Evolutionary conservation across 2,329 filamentous ascomycete genomes (phyloP).

Genomic region (Aspergillus sclerotialis): DNA sequence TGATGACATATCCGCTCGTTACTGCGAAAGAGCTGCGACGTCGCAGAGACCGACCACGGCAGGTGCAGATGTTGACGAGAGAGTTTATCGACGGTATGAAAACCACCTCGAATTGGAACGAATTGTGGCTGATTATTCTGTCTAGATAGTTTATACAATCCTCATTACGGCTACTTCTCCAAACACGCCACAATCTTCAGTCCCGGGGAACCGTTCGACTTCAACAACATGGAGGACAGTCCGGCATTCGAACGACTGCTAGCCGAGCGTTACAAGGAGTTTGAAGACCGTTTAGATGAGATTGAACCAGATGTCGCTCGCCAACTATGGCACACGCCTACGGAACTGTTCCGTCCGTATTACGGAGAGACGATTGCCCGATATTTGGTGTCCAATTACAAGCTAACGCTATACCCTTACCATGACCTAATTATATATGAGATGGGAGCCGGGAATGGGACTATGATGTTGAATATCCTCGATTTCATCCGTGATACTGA

Average conservation of each 20-base stretch:
- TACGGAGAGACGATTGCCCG: slow-evolving; percentile 97
- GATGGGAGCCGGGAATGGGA: slow-evolving; percentile 95
- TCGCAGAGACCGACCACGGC: slow-evolving; percentile 67
- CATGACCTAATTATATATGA: slow-evolving; percentile 97
- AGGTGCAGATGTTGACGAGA: slow-evolving; percentile 93
- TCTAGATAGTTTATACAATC: slow-evolving; percentile 87
- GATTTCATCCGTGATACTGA: slow-evolving; percentile 90
- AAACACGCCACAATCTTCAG: slow-evolving; percentile 96
- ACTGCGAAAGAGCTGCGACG: slow-evolving; percentile 71
- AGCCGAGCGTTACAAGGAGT: slow-evolving; percentile 73
- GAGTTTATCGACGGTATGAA: slow-evolving; percentile 87
- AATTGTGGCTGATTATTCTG: slow-evolving; percentile 4
- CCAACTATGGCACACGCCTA: slow-evolving; percentile 97
- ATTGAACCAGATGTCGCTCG: slow-evolving; percentile 65
- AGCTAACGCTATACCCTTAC: slow-evolving; percentile 87
- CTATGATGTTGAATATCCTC: slow-evolving; percentile 94
- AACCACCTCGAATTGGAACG: not conserved
- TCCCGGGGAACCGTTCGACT: slow-evolving; percentile 85
- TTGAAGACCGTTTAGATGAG: slow-evolving; percentile 80
- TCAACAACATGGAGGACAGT: slow-evolving; percentile 73
- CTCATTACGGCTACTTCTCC: slow-evolving; percentile 90
- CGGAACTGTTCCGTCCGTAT: slow-evolving; percentile 90
- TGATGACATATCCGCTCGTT: slow-evolving; percentile 73
- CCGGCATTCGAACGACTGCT: slow-evolving; percentile 73
- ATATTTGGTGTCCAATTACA: slow-evolving; percentile 93